Evolutionary conservation across 768 basidiomycete species (phyloP), one percentile per base, ranked within the genome.

Genomic region (Boletus reticulatus): DNA sequence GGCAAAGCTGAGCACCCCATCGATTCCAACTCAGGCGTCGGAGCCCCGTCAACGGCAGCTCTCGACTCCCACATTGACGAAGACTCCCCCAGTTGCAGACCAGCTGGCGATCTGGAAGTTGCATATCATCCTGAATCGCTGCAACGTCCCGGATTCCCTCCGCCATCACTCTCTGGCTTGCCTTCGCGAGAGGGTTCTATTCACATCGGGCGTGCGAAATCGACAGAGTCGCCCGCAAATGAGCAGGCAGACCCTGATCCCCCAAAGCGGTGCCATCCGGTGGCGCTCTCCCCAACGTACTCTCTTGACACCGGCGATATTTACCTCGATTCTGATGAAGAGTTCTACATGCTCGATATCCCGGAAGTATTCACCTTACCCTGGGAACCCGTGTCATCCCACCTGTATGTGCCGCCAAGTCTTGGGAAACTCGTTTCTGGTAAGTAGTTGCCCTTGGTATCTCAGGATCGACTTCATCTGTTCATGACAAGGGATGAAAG

Each of bases 321-420:
- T 20, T 20, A 47, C 8, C 43, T 56, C 11, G 57, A 56, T 55
- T 31, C 48, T 10, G 56, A 59, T 11, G 41, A 44, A 44, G 69
- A 66, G 45, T 76, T 76, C 49, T 58, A 69, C 37, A 65, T 76
- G 65, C 59, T 76, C 16, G 74, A 70, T 29, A 29, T 71, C 24
- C 65, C 67, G 2, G 75, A 76, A 16, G 56, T 70, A 41, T 64
- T 69, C 20, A 52, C 64, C 16, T 53, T 69, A 17, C 74, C 75
- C 6, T 73, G 74, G 74, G 64, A 68, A n/a, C 59, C 71, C 7
- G 56, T 65, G 45, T 32, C 56, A 24, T 58, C 63, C 16, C 53
- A 61, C 36, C 45, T 75, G 11, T 76, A 73, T 48, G 69, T 76
- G 13, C 75, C 75, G 0, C 71, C 73, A 4, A 59, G 67, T 13